Percentiles rank a stretch among this genome's conserved stretches.
Conservation (phyloP, 495 filamentous ascomycete genomes). For the Thermothielavioides terrestris region DNA sequence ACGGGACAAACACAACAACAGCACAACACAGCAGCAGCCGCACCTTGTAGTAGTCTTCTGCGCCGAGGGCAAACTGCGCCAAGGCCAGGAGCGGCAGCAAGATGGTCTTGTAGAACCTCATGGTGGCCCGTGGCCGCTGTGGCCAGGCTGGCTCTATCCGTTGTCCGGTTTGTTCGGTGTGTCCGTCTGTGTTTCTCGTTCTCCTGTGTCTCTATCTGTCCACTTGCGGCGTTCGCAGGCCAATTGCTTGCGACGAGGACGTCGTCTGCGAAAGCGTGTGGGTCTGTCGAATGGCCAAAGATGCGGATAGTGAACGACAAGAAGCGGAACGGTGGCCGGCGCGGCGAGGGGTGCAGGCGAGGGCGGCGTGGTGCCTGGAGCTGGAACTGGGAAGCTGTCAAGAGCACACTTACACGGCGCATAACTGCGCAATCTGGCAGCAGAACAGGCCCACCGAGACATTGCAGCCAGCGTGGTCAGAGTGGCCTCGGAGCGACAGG, state of each 20-base stretch:
- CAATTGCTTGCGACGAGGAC: background rate
- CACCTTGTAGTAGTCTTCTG: constrained; percentile 87
- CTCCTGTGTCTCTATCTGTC: no score
- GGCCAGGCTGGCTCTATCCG: no score
- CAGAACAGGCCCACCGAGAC: background rate
- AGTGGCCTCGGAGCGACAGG: background rate
- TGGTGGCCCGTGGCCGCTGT: constrained; percentile 14
- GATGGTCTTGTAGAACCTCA: constrained; percentile 35
- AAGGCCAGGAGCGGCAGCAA: constrained; percentile 38
- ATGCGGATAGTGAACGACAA: constrained; percentile 5
- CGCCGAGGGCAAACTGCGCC: constrained; percentile 37
- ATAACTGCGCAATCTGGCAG: background rate
- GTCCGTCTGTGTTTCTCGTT: no score
- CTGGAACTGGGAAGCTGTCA: no score
- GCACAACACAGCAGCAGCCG: background rate
- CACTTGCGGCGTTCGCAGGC: background rate
- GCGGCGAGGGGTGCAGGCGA: background rate
- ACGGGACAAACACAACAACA: no score
- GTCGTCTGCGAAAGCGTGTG: background rate
- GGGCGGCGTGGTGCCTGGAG: background rate
- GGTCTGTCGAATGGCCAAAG: background rate
- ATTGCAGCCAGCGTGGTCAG: constrained; percentile 27
- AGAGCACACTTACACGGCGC: constrained; percentile 13
- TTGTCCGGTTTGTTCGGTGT: no score
- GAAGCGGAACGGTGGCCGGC: background rate